Evolutionary conservation across 2,329 filamentous ascomycete species (phyloP).

Genomic region (Colletotrichum nymphaeae): DNA sequence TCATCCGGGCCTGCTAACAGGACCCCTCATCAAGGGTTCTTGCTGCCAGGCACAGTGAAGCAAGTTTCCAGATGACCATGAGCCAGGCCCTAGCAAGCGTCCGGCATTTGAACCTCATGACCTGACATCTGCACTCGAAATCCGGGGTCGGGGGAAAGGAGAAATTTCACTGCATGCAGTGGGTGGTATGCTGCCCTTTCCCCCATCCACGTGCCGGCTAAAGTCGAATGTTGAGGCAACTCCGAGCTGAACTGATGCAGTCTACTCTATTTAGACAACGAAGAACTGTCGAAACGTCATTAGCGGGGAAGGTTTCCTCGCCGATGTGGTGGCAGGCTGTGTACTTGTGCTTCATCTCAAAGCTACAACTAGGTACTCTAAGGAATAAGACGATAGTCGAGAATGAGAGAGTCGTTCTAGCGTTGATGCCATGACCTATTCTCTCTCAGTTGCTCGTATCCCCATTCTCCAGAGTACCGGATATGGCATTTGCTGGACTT

Average conservation of each 20-base stretch:
- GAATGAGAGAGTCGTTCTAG: no score
- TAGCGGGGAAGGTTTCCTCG: background rate
- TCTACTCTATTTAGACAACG: background rate
- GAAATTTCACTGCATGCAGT: background rate
- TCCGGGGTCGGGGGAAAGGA: conserved; percentile 23
- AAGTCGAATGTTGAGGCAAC: background rate
- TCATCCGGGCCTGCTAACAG: background rate
- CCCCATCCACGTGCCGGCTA: conserved; percentile 19
- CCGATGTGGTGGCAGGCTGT: background rate
- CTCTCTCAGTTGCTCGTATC: no score
- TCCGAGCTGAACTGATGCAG: background rate
- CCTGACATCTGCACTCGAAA: background rate
- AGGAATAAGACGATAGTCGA: no score
- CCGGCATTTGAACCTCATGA: background rate
- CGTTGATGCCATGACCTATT: no score
- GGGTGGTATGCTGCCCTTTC: background rate
- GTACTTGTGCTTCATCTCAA: background rate
- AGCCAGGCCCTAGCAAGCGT: background rate
- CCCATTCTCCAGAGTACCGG: no score
- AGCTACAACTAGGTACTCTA: no score
- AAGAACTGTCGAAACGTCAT: no score
- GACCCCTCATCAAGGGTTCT: no score
- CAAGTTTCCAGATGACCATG: no score
- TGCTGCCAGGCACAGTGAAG: background rate
- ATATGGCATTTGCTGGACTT: no score